Base-by-base conservation (phyloP, 2,329 filamentous ascomycete species). In the Scolecobasidium constrictum region DNA sequence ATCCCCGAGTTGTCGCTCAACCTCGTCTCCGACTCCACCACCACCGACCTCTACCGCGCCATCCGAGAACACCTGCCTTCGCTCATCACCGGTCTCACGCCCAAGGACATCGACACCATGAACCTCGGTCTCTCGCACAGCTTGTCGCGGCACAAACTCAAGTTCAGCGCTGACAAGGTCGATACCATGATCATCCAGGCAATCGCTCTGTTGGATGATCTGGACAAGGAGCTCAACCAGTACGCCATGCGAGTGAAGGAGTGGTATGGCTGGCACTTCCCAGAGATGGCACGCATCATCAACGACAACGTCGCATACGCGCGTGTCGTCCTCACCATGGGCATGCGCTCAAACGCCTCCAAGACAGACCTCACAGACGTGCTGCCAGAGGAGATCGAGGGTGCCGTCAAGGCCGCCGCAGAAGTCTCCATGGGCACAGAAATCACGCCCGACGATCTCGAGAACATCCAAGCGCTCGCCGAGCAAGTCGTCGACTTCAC, bases 181-280 rank as follows among this genome's bases (percentile, higher is more conserved):
- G 92, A 98, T 61, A 92, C 92, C 40, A 98, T 98, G 92, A 94
- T 98, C 59, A 88, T 98, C 46, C 92, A 98, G 68, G 88, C 88
- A 45, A 92, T 98, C 60, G 82, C 83, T 50, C 77, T 95, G 40
- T 74, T 98, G 37, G 92, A 98, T 60, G 92, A 98, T 51, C 71
- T 98, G 48, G 92, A 98, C 71, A 98, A 98, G 74, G 92, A 98
- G 67, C 73, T 98, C 50, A 98, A 98, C 72, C 92, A 86, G 54
- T 96, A 95, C 60, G 90, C 92, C 50, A 98, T 98, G 92, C 77
- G 92, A 63, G 87, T 95, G 48, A 96, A 96, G 78, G 92, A 98
- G 66, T 98, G 92, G 92, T 98, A 98, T 62, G 92, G 92, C 57
- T 98, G 92, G 92, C 92, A 96, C 67, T 98, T 96, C 72, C 92